Conservation (phyloP, 139 green algal species). For the Chlorella sp. region DNA sequence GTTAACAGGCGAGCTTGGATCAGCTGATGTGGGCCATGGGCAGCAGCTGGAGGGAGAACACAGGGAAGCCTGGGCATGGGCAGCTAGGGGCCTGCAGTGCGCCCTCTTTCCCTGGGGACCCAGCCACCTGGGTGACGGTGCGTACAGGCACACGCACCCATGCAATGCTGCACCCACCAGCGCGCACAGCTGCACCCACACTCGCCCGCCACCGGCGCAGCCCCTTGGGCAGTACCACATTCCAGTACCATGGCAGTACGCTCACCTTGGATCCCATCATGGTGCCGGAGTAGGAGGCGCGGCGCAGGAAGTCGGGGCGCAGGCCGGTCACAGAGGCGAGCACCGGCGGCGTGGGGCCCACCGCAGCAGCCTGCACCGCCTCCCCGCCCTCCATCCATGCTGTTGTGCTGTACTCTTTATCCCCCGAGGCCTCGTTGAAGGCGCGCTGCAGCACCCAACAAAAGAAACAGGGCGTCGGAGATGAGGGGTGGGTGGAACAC, state of each 20-base stretch:
- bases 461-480: not conserved
- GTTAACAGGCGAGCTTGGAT: no score
- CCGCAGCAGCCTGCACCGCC: conserved; percentile 26
- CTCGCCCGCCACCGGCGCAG: no score
- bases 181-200: no score
- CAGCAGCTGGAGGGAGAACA: no score
- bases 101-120: no score
- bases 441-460: conserved; percentile 21
- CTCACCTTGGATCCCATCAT: conserved; percentile 61
- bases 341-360: conserved; percentile 5
- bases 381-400: conserved; percentile 26
- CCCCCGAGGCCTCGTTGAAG: conserved; percentile 43
- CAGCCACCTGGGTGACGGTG: not conserved
- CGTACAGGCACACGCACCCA: not conserved
- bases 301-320: conserved; percentile 34
- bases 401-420: conserved; percentile 52
- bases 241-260: not conserved
- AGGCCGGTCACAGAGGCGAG: not conserved
- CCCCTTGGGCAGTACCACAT: no score
- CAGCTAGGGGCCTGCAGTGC: no score
- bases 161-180: no score
- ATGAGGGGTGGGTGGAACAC: not conserved
- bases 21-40: no score
- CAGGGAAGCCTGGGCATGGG: no score
- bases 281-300: conserved; percentile 40